Evolutionary conservation across 257 asterid species (phyloP).

Genomic region (Przewalskia tangutica): DNA sequence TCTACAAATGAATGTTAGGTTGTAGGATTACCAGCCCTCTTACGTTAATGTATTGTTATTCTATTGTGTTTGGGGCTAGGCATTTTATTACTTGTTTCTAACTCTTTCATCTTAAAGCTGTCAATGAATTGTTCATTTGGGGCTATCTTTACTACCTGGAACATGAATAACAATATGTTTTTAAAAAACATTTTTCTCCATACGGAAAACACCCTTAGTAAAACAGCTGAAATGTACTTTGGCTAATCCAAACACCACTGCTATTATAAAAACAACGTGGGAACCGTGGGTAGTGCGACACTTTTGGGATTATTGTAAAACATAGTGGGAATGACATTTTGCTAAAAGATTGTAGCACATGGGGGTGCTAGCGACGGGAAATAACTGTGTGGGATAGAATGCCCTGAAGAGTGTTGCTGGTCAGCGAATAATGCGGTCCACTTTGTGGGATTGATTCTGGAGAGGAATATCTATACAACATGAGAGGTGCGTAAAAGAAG

Average conservation of each 20-base stretch:
- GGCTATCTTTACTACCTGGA: neutral
- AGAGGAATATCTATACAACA: neutral
- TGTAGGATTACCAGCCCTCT: neutral
- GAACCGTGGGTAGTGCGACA: neutral
- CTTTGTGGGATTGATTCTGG: neutral
- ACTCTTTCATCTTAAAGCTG: neutral
- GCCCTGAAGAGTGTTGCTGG: neutral
- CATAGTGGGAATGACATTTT: neutral
- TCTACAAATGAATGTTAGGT: neutral
- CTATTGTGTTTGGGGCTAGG: neutral
- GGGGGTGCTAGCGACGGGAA: neutral
- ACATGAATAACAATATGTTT: too few species aligned
- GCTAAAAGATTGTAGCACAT: neutral
- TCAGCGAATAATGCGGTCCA: neutral
- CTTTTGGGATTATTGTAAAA: neutral
- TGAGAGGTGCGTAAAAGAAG: neutral
- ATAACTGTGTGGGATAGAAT: neutral
- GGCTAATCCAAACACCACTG: neutral
- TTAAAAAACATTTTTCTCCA: too few species aligned
- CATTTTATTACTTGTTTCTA: neutral
- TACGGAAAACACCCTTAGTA: neutral
- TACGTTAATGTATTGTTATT: neutral
- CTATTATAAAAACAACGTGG: neutral
- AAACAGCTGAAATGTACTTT: neutral
- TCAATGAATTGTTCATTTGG: neutral